Evolutionary conservation across 257 asterid species (phyloP).

Genomic region (Penstemon eatonii): DNA sequence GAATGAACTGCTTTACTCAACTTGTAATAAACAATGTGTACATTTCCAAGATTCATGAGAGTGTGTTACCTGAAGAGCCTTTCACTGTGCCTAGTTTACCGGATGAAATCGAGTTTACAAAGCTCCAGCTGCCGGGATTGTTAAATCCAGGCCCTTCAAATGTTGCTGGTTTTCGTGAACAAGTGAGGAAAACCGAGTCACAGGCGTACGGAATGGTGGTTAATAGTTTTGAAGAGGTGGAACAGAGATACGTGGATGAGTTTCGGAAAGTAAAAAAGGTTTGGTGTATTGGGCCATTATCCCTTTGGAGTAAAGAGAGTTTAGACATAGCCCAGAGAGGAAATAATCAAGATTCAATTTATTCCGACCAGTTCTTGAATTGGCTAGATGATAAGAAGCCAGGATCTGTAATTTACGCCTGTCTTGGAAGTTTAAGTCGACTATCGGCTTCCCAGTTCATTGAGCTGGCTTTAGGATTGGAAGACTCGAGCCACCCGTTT

Average conservation of each 20-base stretch:
- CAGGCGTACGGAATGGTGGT: conserved; percentile 1
- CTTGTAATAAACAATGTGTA: background rate
- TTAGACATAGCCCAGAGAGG: conserved; percentile 10
- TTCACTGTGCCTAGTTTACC: conserved; percentile 3
- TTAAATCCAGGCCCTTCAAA: too few species aligned
- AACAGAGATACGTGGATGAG: conserved; percentile 4
- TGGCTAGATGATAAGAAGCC: conserved; percentile 7
- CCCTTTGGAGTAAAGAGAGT: conserved; percentile 6
- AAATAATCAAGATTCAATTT: conserved; percentile 1
- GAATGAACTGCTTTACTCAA: conserved; percentile 5
- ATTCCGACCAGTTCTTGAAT: background rate
- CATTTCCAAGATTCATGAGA: background rate
- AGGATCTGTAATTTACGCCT: background rate
- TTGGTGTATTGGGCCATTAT: conserved; percentile 21
- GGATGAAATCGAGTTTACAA: background rate
- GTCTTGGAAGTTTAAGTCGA: conserved; percentile 10
- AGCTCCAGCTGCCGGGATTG: background rate
- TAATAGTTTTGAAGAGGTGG: conserved; percentile 18
- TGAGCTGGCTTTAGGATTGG: conserved; percentile 3
- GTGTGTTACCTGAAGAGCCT: background rate
- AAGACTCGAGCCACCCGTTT: conserved; percentile 10
- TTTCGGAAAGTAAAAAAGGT: conserved; percentile 2
- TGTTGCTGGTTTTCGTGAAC: background rate
- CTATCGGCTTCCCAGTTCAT: background rate
- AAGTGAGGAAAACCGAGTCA: conserved; percentile 1